phyloP scores from a whole-genome alignment of 2,329 filamentous ascomycete genomes.

The Neofusicoccum umdonicola region DNA sequence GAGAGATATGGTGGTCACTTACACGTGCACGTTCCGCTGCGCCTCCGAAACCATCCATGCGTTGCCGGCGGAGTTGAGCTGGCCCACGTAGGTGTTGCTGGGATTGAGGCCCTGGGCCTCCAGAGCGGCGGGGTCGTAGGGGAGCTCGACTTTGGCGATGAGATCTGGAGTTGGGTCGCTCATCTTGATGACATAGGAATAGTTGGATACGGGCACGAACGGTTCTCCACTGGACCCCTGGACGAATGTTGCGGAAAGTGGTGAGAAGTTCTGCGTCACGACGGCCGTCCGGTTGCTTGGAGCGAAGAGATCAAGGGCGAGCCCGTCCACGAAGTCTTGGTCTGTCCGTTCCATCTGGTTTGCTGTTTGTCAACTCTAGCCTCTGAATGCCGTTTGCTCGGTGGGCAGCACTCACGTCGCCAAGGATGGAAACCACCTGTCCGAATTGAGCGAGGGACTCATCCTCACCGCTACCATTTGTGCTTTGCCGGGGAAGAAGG shows the following conservation, averaged over 20 bases:
- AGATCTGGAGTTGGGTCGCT: conserved; percentile 39
- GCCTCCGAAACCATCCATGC: conserved; percentile 31
- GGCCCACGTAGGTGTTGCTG: conserved; percentile 21
- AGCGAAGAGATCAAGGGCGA: conserved; percentile 34
- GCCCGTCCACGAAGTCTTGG: conserved; percentile 34
- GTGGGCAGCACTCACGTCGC: background rate
- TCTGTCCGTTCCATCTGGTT: conserved; percentile 26
- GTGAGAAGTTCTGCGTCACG: conserved; percentile 30
- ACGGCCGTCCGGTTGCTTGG: conserved; percentile 31
- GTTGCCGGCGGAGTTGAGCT: conserved; percentile 22
- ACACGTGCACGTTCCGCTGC: conserved; percentile 28
- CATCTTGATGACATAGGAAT: conserved; percentile 48
- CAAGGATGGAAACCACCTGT: background rate
- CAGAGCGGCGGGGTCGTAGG: conserved; percentile 26
- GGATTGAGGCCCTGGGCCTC: conserved; percentile 22
- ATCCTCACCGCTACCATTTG: background rate
- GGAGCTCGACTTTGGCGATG: conserved; percentile 35
- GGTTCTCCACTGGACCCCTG: conserved; percentile 28
- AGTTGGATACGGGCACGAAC: conserved; percentile 33
- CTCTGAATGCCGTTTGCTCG: background rate
- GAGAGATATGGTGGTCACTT: background rate
- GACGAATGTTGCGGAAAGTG: conserved; percentile 31
- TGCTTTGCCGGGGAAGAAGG: background rate
- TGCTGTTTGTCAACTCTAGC: background rate
- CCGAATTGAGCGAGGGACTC: background rate